Base-by-base conservation (phyloP, 257 asterid genomes). In the Mitragyna speciosa region DNA sequence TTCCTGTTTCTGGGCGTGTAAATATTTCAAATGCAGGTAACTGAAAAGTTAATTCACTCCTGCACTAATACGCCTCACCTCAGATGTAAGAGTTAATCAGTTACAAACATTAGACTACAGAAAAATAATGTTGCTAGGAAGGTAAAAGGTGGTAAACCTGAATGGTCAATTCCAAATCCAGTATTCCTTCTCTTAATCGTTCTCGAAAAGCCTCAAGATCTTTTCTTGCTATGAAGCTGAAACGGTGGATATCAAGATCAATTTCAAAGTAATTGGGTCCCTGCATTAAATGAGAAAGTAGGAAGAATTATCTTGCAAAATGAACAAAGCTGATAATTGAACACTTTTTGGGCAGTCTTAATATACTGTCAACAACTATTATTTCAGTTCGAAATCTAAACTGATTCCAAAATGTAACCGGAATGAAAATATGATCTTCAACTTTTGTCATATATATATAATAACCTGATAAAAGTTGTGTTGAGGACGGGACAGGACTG, bases 401-500 rank as follows among this genome's bases (percentile, higher is more conserved):
- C 36, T 63, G 2, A 63, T 36, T 7, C 11, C 68, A n/a, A 43
- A n/a, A 15, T 10, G 6, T 1, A 72, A 12, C 43, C 4, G 36
- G 31, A n/a, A 73, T 73, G 66, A 52, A 2, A 30, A 31, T 33
- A 16, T 72, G 43, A 49, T 7, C 15, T 31, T 30, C 19, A 14
- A 11, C 7, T 49, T 72, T 2, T 14, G 30, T 24, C 26, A 20
- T 70, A 20, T 3, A n/a, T 64, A 7, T 52, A 19, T 31, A n/a
- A n/a, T 59, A 64, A 94, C 98, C 92, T 86, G 88, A 79, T 89
- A 91, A 78, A 94, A 94, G 64, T 72, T 85, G 83, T 94, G 98
- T 72, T 94, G 98, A 79, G 98, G 98, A 39, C 97, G 97, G 43
- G 98, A 94, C 73, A 94, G 97, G 71, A 94, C 97, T 0, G 97